Percentiles rank a stretch among this genome's conserved stretches.
phyloP scores from a whole-genome alignment of 352 stramenopile species.

The Globisporangium paddicum region DNA sequence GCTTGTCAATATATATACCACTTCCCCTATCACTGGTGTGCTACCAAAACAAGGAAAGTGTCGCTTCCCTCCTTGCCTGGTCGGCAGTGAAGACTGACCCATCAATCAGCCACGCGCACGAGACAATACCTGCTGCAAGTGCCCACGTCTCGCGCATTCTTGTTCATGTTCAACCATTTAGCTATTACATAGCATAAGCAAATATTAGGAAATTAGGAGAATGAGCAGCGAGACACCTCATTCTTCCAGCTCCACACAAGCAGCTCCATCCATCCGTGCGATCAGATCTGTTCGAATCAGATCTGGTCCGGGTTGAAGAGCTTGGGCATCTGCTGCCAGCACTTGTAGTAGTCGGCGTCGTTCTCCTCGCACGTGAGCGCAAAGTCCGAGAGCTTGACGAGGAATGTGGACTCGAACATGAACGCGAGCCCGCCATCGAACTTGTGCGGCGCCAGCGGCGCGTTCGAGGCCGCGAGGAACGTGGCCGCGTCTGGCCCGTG shows the following conservation, averaged over 20 bases:
- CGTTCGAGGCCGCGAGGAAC: slow-evolving; percentile 88
- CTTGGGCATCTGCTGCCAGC: slow-evolving; percentile 92
- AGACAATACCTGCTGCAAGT: too few species aligned
- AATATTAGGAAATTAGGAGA: too few species aligned
- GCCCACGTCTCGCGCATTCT: too few species aligned
- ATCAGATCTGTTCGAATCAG: not conserved
- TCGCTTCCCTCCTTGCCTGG: too few species aligned
- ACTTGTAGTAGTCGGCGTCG: slow-evolving; percentile 90
- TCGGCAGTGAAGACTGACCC: too few species aligned
- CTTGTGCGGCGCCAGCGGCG: slow-evolving; percentile 78
- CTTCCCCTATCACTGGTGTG: too few species aligned
- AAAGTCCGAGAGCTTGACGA: slow-evolving; percentile 88
- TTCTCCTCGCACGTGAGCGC: slow-evolving; percentile 85
- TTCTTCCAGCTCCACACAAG: not conserved
- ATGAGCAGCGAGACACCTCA: too few species aligned
- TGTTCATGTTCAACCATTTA: too few species aligned
- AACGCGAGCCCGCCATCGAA: slow-evolving; percentile 94
- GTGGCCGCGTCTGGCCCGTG: slow-evolving; percentile 93
- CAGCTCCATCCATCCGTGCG: not conserved
- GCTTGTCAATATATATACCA: too few species aligned
- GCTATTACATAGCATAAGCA: too few species aligned
- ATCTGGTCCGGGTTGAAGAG: slow-evolving; percentile 63
- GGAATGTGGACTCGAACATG: slow-evolving; percentile 97
- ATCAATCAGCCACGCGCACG: too few species aligned
- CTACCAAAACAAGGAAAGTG: too few species aligned